A percentile compares a stretch with the other conserved stretches of the same genome.
These are phyloP conservation scores for Paramecium sexaurelia DNA, from an alignment of 73 alveolate species.

Conservation along the genomic window DNA sequence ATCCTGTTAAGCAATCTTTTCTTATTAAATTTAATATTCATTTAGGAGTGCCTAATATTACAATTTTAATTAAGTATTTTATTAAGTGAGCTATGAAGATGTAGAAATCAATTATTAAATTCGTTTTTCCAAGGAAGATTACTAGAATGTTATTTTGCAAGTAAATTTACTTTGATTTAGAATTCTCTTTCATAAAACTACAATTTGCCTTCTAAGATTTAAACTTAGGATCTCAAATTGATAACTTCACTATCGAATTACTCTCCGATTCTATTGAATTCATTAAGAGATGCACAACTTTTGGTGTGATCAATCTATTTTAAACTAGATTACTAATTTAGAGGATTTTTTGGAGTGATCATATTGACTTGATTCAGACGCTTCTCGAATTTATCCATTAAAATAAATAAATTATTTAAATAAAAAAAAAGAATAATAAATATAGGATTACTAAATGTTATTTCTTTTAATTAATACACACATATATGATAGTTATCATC, in stretches of 20 bases:
- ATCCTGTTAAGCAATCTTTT: background rate
- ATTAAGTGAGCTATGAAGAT: constrained; percentile 31
- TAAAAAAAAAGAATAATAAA: background rate
- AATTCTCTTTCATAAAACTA: constrained; percentile 29
- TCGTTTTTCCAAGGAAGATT: constrained; percentile 39
- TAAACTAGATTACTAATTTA: background rate
- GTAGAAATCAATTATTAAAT: constrained; percentile 20
- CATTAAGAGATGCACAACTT: constrained; percentile 33
- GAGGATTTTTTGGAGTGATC: background rate
- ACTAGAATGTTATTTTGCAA: constrained; percentile 8
- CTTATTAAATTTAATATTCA: constrained; percentile 18
- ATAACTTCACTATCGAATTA: constrained; percentile 24
- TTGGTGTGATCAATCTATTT: background rate
- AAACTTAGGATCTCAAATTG: constrained; percentile 9
- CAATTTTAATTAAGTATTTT: constrained; percentile 18
- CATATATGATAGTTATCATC: no score
- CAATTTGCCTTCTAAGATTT: constrained; percentile 48
- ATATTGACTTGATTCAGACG: constrained; percentile 34
- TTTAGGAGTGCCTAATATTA: background rate
- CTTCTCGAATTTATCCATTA: constrained; percentile 50
- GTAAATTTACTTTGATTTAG: constrained; percentile 6
- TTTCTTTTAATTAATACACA: no score
- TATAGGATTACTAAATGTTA: background rate
- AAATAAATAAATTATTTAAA: background rate
- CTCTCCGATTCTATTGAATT: constrained; percentile 2